Conservation (phyloP, 2,329 filamentous ascomycete species). For the Stachybotrys chlorohalonatus region DNA sequence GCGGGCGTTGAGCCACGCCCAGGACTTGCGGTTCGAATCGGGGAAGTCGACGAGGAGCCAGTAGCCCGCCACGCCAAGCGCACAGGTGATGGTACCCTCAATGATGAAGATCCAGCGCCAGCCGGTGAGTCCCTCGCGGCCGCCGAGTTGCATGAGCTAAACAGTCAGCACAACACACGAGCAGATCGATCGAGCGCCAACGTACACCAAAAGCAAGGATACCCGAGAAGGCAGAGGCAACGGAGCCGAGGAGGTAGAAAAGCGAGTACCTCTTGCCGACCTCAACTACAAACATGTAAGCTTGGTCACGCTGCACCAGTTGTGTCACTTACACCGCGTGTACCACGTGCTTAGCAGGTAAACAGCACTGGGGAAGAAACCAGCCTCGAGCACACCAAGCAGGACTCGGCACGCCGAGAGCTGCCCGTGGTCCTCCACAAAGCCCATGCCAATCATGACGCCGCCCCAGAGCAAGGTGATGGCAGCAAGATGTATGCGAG, state of each 20-base stretch:
- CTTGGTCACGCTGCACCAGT: background rate
- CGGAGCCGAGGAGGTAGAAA: conserved; percentile 61
- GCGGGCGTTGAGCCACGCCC: conserved; percentile 41
- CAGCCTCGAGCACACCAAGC: conserved; percentile 57
- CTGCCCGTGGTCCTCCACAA: conserved; percentile 40
- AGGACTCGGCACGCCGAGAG: conserved; percentile 48
- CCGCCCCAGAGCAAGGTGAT: conserved; percentile 52
- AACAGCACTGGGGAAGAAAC: conserved; percentile 62
- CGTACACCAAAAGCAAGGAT: conserved; percentile 60
- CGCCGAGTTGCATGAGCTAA: conserved; percentile 53
- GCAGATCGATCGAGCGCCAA: conserved; percentile 11
- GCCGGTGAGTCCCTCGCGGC: conserved; percentile 42
- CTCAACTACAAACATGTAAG: conserved; percentile 36
- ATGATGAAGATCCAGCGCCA: conserved; percentile 63
- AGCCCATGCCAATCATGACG: conserved; percentile 58
- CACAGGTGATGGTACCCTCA: conserved; percentile 43
- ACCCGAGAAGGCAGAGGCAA: conserved; percentile 57
- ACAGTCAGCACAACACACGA: conserved; percentile 3
- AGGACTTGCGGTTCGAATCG: conserved; percentile 40
- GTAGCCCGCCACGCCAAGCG: conserved; percentile 40
- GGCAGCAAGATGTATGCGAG: conserved; percentile 42
- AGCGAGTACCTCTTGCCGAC: conserved; percentile 59
- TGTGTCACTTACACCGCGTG: conserved; percentile 43
- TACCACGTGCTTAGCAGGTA: conserved; percentile 71
- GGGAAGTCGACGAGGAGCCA: conserved; percentile 57